phyloP scores from a whole-genome alignment of 176 grass and related monocot species.

The Chrysopogon serrulatus region DNA sequence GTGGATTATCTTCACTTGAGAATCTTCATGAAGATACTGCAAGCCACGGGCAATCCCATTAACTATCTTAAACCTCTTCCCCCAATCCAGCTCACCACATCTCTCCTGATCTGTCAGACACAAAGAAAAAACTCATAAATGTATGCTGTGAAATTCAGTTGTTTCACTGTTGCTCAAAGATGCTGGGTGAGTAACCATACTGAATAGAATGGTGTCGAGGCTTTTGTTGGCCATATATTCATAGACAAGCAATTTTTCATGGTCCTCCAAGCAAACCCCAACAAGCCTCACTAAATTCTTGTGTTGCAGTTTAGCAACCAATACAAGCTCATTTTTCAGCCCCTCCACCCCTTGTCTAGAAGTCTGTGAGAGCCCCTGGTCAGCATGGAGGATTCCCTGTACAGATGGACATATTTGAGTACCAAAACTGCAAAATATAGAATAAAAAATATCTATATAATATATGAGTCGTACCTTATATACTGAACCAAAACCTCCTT shows the following conservation, averaged over 20 bases:
- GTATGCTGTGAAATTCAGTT: background rate
- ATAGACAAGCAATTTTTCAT: conserved; percentile 68
- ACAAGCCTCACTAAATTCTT: conserved; percentile 79
- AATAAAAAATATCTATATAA: background rate
- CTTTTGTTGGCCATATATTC: conserved; percentile 80
- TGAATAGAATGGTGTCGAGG: conserved; percentile 71
- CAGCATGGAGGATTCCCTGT: conserved; percentile 50
- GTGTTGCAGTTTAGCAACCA: conserved; percentile 78
- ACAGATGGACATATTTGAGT: background rate
- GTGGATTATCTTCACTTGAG: conserved; percentile 70
- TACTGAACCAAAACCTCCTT: conserved; percentile 59
- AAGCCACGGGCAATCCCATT: conserved; percentile 63
- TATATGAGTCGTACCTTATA: conserved; percentile 31
- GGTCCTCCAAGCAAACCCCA: conserved; percentile 70
- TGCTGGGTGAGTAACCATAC: conserved; percentile 23
- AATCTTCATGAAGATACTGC: conserved; percentile 88
- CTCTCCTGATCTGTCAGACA: conserved; percentile 35
- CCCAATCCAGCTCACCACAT: conserved; percentile 42
- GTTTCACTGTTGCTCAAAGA: background rate
- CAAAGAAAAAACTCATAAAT: conserved; percentile 7
- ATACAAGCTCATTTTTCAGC: conserved; percentile 55
- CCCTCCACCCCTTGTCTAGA: conserved; percentile 68
- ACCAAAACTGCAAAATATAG: background rate
- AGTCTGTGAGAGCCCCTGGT: conserved; percentile 49
- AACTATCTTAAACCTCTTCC: conserved; percentile 46